phyloP scores from a whole-genome alignment of 345 rosid genomes.

The Eucalyptus polybractea region DNA sequence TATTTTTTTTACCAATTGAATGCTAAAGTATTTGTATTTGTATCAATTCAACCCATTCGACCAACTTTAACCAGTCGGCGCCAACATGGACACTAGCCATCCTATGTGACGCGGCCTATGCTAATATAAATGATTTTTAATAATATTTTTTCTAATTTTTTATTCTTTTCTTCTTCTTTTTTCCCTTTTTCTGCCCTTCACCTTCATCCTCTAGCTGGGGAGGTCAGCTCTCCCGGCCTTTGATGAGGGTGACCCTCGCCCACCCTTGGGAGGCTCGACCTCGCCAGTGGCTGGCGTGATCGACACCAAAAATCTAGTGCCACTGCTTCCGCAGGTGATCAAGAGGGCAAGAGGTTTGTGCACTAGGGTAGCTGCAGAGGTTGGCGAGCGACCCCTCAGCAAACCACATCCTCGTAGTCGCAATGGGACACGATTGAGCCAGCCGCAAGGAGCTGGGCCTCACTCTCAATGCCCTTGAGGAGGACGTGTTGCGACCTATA shows the following conservation, averaged over 20 bases:
- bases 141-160: no score
- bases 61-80: rapidly evolving
- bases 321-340: constrained; percentile 38
- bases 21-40: no score
- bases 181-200: rapidly evolving
- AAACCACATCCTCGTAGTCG: constrained; percentile 63
- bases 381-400: constrained; percentile 41
- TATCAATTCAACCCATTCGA: rapidly evolving
- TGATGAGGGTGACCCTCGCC: no score
- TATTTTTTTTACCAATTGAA: neutral
- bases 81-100: rapidly evolving
- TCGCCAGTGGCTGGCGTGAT: rapidly evolving
- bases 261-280: neutral
- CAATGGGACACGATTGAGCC: constrained; percentile 38
- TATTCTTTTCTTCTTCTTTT: rapidly evolving
- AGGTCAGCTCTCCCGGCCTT: rapidly evolving
- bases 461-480: constrained; percentile 40
- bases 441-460: constrained; percentile 48
- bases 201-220: neutral
- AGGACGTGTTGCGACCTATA: constrained; percentile 44
- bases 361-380: constrained; percentile 72
- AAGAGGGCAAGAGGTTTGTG: constrained; percentile 15
- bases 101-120: rapidly evolving
- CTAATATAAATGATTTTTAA: no score
- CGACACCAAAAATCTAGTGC: constrained; percentile 15